Base-by-base conservation (phyloP, 2,329 filamentous ascomycete species). In the Ceratocystis diversiconidia region DNA sequence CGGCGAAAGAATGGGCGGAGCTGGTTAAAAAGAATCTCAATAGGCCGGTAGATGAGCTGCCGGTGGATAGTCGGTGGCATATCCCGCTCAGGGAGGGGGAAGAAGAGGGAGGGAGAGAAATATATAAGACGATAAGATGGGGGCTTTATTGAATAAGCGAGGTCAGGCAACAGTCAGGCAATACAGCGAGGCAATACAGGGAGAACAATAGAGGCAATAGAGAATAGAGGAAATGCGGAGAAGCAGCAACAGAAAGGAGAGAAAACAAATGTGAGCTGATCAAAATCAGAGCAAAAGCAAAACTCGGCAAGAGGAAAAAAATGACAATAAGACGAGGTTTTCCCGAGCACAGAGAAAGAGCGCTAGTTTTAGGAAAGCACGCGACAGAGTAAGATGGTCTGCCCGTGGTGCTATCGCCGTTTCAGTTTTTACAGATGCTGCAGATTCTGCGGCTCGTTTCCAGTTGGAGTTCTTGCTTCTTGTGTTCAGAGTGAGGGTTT, bases 11-110 rank as follows among this genome's bases (percentile, higher is more conserved):
- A 70, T 66, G 65, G 71, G 63, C 69, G 71, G 64, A 74, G 70
- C 48, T 71, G 71, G 59, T 67, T 67, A 65, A 71, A 69, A 57
- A 73, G 68, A 65, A 70, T 68, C 66, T 73, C 70, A 71, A 74
- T 66, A 68, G 73, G 72, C 70, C 70, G 70, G 62, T 69, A 66
- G 43, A 73, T 70, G 69, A 72, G 68, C 67, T 71, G 46, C 63
- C 62, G 57, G 48, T 63, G 66, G 55, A 63, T 30, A 12, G 46
- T 63, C 61, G 41, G 63, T 61, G 66, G 63, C 66, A 67, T 67
- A 22, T 65, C 66, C 61, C 66, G 62, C 61, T 48, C 63, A 59
- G 63, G 63, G 61, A 62, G 46, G 7, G n/a, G 36, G 32, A 60
- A 12, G 22, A 36, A 12, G 41, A 36, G 30, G 50, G n/a, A n/a